Base-by-base conservation (phyloP, 1,284 basidiomycete genomes). In the Trichosporon ovoides region DNA sequence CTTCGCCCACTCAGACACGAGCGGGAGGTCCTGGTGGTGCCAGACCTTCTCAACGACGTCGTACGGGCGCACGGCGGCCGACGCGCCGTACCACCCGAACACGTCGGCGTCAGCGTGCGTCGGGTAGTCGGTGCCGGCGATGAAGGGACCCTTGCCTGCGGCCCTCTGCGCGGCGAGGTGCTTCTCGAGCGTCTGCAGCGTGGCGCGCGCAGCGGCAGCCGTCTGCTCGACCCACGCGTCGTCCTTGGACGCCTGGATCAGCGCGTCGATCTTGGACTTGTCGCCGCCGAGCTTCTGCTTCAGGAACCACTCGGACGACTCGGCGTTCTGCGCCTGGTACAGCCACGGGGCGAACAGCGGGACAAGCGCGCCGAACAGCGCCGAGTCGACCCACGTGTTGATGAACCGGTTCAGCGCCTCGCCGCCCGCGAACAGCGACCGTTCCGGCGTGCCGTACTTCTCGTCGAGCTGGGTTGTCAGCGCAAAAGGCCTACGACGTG, bases 331-430 rank as follows among this genome's bases (percentile, higher is more conserved):
- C 19, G 52, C 36, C 37, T 37, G 38, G 40, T 46, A 54, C 28
- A 62, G 35, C 46, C 55, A 48, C 6, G 60, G 57, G 9, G 54
- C 58, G 36, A 68, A 59, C 24, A 67, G 63, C 18, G 61, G 59
- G 16, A 36, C 34, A 28, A 68, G 43, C 43, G 65, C 60, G 36
- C 58, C 58, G 10, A 58, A 68, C 18, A 70, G 56, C 13, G 58
- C 61, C 10, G 51, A 60, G 51, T 67, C 61, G 43, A 59, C 62
- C 68, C 69, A 72, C 10, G 56, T 49, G 37, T 66, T 61, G 40
- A 69, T 48, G 56, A 68, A 68, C 51, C 66, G 67, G 43, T 63
- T 65, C 52, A 67, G 60, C 16, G 56, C 55, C 53, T 62, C 65
- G 12, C 63, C 56, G 11, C 18, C 65, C 14, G 62, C 60, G 53